Evolutionary conservation across 2,329 filamentous ascomycete genomes (phyloP).

Genomic region (Aspergillus unguis): DNA sequence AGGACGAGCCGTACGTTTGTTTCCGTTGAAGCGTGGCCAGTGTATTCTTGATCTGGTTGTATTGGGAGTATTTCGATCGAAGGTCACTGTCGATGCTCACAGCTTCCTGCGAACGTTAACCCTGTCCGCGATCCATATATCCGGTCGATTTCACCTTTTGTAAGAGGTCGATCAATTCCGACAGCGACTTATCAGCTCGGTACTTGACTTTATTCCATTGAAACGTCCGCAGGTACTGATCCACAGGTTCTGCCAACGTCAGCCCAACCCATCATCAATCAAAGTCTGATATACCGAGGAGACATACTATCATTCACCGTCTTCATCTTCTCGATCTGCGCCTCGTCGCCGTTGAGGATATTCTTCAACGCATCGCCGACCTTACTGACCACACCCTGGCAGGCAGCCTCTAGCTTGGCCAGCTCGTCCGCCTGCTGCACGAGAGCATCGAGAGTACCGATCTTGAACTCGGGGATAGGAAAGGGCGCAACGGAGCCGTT

Average conservation of each 20-base stretch:
- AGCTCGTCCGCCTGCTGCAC: conserved; percentile 96
- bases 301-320: conserved; percentile 85
- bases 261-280: not conserved
- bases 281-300: not conserved
- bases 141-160: conserved; percentile 63
- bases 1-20: conserved; percentile 62
- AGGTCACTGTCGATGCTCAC: conserved; percentile 92
- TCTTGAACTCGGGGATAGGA: conserved; percentile 90
- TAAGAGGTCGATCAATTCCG: conserved; percentile 79
- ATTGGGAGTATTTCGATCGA: conserved; percentile 89
- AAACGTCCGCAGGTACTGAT: conserved; percentile 85
- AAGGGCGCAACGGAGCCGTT: conserved; percentile 75
- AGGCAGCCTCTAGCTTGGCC: conserved; percentile 76
- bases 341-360: conserved; percentile 79
- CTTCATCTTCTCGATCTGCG: conserved; percentile 80
- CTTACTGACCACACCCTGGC: conserved; percentile 79
- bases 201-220: conserved; percentile 98
- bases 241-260: conserved; percentile 72
- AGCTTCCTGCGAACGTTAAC: conserved; percentile 63
- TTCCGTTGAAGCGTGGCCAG: conserved; percentile 77
- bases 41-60: conserved; percentile 85
- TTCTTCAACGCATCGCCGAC: conserved; percentile 80
- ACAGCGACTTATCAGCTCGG: conserved; percentile 82
- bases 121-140: too few species aligned
- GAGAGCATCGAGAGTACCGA: conserved; percentile 89